Percentiles rank a stretch among this genome's conserved stretches.
Conservation (phyloP, 208 protist species). For the Lotmaria passim region DNA sequence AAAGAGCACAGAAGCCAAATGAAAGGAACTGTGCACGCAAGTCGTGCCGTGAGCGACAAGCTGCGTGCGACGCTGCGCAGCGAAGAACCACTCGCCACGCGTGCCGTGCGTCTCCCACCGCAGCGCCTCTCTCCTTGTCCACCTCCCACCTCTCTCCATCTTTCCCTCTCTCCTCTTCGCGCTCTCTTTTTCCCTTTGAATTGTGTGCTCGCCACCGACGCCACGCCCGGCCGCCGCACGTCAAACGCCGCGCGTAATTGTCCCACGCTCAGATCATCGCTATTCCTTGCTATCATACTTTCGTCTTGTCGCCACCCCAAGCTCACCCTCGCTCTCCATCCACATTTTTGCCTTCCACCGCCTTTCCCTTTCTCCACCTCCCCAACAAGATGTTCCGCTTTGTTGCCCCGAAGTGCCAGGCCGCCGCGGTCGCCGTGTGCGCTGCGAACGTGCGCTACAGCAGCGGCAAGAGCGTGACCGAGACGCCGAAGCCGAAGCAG, state of each 20-base stretch:
- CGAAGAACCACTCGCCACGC: no score
- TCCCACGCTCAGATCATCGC: not conserved
- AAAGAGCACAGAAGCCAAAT: no score
- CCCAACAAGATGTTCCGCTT: constrained; percentile 10
- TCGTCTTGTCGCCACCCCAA: not conserved
- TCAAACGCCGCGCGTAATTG: no score
- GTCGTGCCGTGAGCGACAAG: no score
- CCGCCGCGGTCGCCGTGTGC: constrained; percentile 21
- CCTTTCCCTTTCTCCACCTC: not conserved
- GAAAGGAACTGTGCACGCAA: no score
- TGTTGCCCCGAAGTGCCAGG: constrained; percentile 19
- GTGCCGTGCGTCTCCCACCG: no score
- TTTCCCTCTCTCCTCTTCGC: not conserved
- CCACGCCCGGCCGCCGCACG: no score
- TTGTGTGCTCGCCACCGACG: no score
- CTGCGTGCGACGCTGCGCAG: no score
- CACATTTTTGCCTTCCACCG: no score
- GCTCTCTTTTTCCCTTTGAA: not conserved
- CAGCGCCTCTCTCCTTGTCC: no score
- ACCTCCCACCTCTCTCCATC: not conserved
- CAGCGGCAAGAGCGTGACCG: constrained; percentile 7
- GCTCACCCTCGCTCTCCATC: not conserved
- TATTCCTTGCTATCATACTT: not conserved
- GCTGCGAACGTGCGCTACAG: constrained; percentile 17
- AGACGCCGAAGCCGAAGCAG: constrained; percentile 11